Evolutionary conservation across 768 basidiomycete species (phyloP), one percentile per base, ranked within the genome.

Genomic region (Chalciporus pseudorubinellus): DNA sequence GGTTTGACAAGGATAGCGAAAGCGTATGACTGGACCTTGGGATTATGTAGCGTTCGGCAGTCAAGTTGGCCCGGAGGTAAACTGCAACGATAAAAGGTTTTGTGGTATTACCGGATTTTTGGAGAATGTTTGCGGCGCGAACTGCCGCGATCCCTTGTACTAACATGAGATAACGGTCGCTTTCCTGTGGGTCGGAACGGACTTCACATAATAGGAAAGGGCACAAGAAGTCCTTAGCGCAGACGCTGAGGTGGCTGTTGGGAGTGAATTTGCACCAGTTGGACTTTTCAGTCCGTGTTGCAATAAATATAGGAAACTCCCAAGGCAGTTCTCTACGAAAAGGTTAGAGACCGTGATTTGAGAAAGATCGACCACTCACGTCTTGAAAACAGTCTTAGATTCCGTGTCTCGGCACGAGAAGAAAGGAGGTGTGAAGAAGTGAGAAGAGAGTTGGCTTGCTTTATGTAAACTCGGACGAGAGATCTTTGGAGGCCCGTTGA

Each of bases 41-140:
- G 31, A 54, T 26, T 6, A 51, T 26, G 31, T 39, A 51, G 26
- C 53, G 51, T 22, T 51, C 26, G 0, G 16, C 49, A 26, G 18
- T 39, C 49, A 54, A 24, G 29, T 33, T 11, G n/a, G n/a, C 33
- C 6, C 31, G 50, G 13, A 51, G 39, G 31, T 54, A 54, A 12
- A 54, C 24, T 18, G 49, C 49, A 10, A 45, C 34, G 13, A 51
- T 9, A 20, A 54, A 54, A 26, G 45, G 28, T 2, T 18, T 2
- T 8, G 14, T 10, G 6, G 20, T 19, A 1, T 3, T 4, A 9
- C 14, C 12, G 2, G 16, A 1, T 18, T 24, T 11, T 29, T 44
- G 40, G 16, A 54, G 24, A 10, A 3, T 18, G n/a, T 51, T 18
- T 12, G 36, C 28, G 3, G 19, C 39, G 3, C 49, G 34, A 11